phyloP scores from a whole-genome alignment of 2,329 filamentous ascomycete species.

The Epichloe typhina region DNA sequence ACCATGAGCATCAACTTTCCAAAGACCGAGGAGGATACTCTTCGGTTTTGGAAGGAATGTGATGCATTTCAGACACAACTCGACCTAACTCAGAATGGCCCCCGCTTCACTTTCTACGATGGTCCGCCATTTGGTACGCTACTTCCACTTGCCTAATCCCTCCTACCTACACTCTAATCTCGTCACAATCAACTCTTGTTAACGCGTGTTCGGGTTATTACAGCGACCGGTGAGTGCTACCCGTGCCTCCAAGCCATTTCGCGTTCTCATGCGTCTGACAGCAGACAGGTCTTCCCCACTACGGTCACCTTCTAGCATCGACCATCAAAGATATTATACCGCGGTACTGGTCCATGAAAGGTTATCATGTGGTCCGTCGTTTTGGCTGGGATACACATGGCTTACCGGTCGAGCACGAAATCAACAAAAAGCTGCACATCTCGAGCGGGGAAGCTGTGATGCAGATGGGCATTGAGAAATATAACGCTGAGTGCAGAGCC shows the following conservation, averaged over 20 bases:
- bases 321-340: conserved; percentile 91
- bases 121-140: conserved; percentile 45
- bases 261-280: not conserved
- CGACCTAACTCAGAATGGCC: conserved; percentile 53
- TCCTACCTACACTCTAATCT: no score
- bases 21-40: conserved; percentile 11
- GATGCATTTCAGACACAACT: conserved; percentile 15
- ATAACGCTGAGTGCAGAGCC: conserved; percentile 72
- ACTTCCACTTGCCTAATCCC: not conserved
- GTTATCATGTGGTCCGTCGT: conserved; percentile 68
- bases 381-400: conserved; percentile 63
- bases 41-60: conserved; percentile 11
- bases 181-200: no score
- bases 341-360: conserved; percentile 86
- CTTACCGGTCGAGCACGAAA: conserved; percentile 57
- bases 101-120: conserved; percentile 81
- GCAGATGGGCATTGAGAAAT: conserved; percentile 67
- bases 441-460: conserved; percentile 68
- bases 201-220: no score
- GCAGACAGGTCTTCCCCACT: conserved; percentile 9
- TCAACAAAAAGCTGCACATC: conserved; percentile 80
- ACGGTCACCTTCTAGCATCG: conserved; percentile 60
- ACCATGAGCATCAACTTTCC: conserved; percentile 7
- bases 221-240: conserved; percentile 4
- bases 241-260: not conserved